phyloP scores from a whole-genome alignment of 139 green algal genomes.

The Coccomyxa sp. region DNA sequence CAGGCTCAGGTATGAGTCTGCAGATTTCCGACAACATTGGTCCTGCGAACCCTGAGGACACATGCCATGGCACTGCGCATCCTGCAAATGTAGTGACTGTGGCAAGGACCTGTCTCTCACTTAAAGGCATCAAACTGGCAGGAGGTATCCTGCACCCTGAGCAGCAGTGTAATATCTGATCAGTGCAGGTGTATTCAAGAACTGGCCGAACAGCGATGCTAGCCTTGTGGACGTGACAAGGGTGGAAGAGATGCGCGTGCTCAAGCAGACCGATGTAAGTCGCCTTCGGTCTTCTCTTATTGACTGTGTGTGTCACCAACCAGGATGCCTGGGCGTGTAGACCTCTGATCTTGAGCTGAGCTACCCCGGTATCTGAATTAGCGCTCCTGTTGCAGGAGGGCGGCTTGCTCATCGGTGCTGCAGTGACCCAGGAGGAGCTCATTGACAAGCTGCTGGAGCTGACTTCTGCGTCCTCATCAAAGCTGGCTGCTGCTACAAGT shows the following conservation, averaged over 20 bases:
- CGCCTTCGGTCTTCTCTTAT: not conserved
- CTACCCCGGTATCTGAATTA: not conserved
- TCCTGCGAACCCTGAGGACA: not conserved
- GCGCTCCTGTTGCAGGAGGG: not conserved
- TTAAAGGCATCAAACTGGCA: not conserved
- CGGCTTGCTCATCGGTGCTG: not conserved
- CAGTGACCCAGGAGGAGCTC: not conserved
- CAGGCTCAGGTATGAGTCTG: slow-evolving; percentile 3
- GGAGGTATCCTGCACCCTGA: not conserved
- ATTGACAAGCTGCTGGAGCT: not conserved
- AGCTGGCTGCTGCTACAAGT: not conserved
- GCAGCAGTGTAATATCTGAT: not conserved
- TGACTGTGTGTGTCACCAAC: not conserved
- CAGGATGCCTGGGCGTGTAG: not conserved
- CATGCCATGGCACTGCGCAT: not conserved
- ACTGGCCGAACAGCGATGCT: slow-evolving; percentile 13
- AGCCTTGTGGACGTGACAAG: not conserved
- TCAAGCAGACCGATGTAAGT: not conserved
- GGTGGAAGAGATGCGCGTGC: not conserved
- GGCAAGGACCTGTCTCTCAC: not conserved
- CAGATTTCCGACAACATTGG: not conserved
- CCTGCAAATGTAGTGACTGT: not conserved
- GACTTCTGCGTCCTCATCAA: not conserved
- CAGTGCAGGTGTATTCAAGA: slow-evolving; percentile 47
- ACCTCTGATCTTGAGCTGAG: not conserved